Evolutionary conservation across 2,329 filamentous ascomycete genomes (phyloP), one percentile per base, ranked within the genome.

Genomic region (Cyclaneusma minus): DNA sequence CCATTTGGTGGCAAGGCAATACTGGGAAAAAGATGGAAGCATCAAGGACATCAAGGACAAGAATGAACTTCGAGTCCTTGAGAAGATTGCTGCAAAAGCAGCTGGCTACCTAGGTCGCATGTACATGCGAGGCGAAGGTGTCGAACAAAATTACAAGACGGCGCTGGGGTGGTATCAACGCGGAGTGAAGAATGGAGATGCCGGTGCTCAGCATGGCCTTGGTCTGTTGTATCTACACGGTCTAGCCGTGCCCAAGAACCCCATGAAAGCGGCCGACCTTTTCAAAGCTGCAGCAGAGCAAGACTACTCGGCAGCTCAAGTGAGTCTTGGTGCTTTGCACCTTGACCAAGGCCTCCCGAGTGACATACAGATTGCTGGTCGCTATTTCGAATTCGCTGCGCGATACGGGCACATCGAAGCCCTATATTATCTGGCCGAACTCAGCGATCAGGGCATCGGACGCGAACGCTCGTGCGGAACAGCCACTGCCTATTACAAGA

Each of bases 71-170:
- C n/a, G n/a, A n/a, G n/a, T n/a, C n/a, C n/a, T n/a, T n/a, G 74
- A 77, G 36, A 75, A 69, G 39, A 51, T 72, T 28, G 75, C 73
- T 3, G 60, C 70, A 0, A 79, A 77, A 48, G 69, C 74, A 8
- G 76, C 76, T 12, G 76, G 72, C 2, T 76, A 78, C 45, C 59
- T 82, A 16, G 76, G 76, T 3, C 55, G 70, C 23, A 81, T 81
- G 70, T 79, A 73, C 38, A 51, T 81, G 20, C 68, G 76, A 8
- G 76, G 75, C 9, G 76, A 81, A 46, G 74, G 73, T 13, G 68
- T 73, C 34, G 62, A 71, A 27, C 71, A 79, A 40, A 73, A 64
- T 45, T 75, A 62, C 34, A 56, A 60, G 17, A 72, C 68, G 32
- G 76, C 76, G 2, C 52, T 62, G 32, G 65, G 60, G 11, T 82